Percentiles rank a stretch among this genome's conserved stretches.
Conservation (phyloP, 176 grass and related monocot species). For the Triticum turgidum region DNA sequence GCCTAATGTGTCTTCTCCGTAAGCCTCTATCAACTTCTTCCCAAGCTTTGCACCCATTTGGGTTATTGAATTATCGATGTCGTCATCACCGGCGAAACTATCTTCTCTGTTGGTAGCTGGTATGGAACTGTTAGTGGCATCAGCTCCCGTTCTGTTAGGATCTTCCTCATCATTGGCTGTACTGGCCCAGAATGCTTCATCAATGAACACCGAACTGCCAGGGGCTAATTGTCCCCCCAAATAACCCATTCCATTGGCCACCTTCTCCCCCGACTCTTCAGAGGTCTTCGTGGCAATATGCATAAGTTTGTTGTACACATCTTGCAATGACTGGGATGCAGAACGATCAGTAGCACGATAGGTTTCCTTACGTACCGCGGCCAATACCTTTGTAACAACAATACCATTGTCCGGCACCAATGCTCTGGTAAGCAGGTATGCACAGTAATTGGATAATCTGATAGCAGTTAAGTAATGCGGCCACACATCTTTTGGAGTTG, state of each 20-base stretch:
- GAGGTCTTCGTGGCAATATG: background rate
- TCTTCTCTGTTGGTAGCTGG: no score
- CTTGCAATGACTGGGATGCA: background rate
- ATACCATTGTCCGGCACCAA: conserved; percentile 10
- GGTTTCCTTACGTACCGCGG: accelerated
- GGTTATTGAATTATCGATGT: background rate
- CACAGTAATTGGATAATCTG: conserved; percentile 24
- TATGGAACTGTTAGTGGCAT: background rate
- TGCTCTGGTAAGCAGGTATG: background rate
- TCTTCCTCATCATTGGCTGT: no score
- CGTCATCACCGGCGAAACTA: no score
- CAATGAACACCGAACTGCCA: no score
- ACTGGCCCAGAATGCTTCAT: no score
- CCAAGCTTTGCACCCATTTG: background rate
- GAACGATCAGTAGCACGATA: no score
- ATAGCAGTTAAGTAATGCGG: background rate
- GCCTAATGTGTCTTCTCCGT: accelerated
- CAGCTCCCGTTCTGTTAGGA: no score
- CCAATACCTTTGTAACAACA: background rate
- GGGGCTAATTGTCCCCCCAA: no score
- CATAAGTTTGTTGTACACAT: background rate
- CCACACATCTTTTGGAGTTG: background rate
- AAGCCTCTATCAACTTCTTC: background rate
- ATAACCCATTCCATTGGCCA: no score
- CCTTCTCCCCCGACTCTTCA: no score